Percentiles rank a stretch among this genome's conserved stretches.
Evolutionary conservation across 2,329 filamentous ascomycete species (phyloP).

Genomic region (Phyllosticta ampelicida): DNA sequence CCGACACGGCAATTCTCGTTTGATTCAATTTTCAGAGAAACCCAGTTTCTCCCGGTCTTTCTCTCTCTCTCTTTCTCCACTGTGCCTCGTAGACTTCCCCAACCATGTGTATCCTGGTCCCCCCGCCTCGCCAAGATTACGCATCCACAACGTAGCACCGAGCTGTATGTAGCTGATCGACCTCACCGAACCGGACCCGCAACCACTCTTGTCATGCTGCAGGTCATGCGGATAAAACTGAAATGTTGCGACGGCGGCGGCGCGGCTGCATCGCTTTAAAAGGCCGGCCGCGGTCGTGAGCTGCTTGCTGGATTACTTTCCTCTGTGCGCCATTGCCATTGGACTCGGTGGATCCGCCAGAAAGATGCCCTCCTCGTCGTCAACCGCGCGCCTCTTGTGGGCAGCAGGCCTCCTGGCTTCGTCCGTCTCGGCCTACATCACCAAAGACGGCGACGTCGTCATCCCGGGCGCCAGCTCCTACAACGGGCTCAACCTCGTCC

Average conservation of each 20-base stretch:
- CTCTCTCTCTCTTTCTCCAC: too few species aligned
- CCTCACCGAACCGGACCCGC: neutral
- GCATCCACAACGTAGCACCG: neutral
- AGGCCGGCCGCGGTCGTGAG: neutral
- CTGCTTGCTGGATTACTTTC: neutral
- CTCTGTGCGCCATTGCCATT: neutral
- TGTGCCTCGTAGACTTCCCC: neutral
- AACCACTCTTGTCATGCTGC: neutral
- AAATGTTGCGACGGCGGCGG: too few species aligned
- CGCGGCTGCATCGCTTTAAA: neutral
- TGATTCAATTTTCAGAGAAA: too few species aligned
- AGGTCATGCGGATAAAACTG: neutral
- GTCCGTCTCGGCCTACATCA: neutral
- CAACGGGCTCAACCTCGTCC: conserved; percentile 27
- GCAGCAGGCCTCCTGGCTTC: conserved; percentile 1
- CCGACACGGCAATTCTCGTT: neutral
- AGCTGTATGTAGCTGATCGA: too few species aligned
- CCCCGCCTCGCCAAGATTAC: neutral
- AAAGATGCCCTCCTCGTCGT: neutral
- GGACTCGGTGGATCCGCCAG: neutral
- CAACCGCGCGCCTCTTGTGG: neutral
- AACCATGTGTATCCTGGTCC: neutral
- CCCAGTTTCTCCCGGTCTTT: too few species aligned
- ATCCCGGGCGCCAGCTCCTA: conserved; percentile 19
- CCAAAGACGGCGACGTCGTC: conserved; percentile 10